A percentile compares a stretch with the other conserved stretches of the same genome.
phyloP scores from a whole-genome alignment of 306 rosid genomes.

The Pyrus communis region DNA sequence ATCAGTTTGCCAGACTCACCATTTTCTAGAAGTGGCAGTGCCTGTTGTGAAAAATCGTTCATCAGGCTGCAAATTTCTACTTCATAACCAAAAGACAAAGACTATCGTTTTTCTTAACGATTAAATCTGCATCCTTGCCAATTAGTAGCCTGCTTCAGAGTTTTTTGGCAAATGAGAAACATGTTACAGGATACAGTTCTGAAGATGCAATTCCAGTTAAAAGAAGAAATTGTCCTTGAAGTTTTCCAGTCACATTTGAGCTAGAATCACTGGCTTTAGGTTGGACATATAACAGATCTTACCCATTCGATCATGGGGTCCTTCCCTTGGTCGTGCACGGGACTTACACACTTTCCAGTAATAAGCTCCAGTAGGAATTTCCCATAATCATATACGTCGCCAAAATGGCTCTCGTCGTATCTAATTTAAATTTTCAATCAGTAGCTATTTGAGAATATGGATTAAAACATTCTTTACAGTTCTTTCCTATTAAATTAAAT shows the following conservation, averaged over 20 bases:
- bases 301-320: conserved; percentile 25
- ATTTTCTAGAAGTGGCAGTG: conserved; percentile 20
- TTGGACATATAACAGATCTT: background rate
- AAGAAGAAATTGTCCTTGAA: no score
- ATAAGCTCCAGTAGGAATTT: conserved; percentile 23
- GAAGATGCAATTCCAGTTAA: background rate
- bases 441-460: background rate
- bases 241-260: background rate
- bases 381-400: conserved; percentile 17
- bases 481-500: background rate
- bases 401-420: background rate
- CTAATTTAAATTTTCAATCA: background rate
- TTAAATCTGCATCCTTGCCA: background rate
- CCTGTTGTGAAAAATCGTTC: background rate
- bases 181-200: background rate
- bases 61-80: background rate
- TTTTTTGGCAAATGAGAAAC: background rate
- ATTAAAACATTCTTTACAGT: background rate
- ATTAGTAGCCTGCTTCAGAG: background rate
- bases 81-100: background rate
- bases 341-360: background rate
- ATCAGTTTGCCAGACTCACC: background rate
- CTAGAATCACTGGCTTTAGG: background rate
- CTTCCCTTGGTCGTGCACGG: conserved; percentile 4
- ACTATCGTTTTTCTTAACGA: background rate